Percentiles rank a stretch among this genome's conserved stretches.
Evolutionary conservation across 1,284 basidiomycete species (phyloP).

Genomic region (Cutaneotrichosporon dermatis): DNA sequence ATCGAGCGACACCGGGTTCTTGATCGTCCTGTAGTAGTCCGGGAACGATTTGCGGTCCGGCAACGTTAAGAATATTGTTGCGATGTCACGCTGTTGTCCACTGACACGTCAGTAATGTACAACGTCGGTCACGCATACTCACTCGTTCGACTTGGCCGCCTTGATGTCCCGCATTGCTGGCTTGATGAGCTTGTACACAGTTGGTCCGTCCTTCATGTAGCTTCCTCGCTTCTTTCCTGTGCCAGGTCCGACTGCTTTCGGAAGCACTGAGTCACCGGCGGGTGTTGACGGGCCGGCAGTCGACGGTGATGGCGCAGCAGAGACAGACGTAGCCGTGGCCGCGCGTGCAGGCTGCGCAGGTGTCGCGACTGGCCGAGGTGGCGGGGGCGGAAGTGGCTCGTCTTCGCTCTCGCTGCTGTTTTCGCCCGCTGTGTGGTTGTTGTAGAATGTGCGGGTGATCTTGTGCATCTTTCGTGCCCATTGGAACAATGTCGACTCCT

Average conservation of each 20-base stretch:
- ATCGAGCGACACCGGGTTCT: conserved; percentile 75
- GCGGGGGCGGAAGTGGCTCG: conserved; percentile 6
- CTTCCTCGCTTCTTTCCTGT: conserved; percentile 30
- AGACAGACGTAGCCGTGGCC: conserved; percentile 11
- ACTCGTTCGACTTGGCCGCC: conserved; percentile 38
- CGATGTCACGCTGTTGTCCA: conserved; percentile 61
- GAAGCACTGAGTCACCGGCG: conserved; percentile 2
- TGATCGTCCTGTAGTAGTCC: conserved; percentile 88
- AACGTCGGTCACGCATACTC: conserved; percentile 12
- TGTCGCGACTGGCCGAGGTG: neutral
- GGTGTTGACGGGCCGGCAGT: conserved; percentile 17
- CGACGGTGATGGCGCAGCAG: conserved; percentile 6
- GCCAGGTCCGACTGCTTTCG: conserved; percentile 10
- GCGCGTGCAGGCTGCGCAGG: neutral
- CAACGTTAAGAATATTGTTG: conserved; percentile 68
- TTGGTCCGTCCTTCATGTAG: conserved; percentile 44
- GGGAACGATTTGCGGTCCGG: conserved; percentile 74
- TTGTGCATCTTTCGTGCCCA: conserved; percentile 48
- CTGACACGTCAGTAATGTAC: conserved; percentile 12
- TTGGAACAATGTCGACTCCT: conserved; percentile 44
- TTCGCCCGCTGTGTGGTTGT: conserved; percentile 14
- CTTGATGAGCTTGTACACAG: conserved; percentile 46
- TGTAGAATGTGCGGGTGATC: conserved; percentile 35
- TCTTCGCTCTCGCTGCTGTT: conserved; percentile 22
- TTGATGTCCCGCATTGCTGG: conserved; percentile 40